A percentile compares a stretch with the other conserved stretches of the same genome.
phyloP scores from a whole-genome alignment of 768 basidiomycete genomes.

The Dioszegia aurantiaca region DNA sequence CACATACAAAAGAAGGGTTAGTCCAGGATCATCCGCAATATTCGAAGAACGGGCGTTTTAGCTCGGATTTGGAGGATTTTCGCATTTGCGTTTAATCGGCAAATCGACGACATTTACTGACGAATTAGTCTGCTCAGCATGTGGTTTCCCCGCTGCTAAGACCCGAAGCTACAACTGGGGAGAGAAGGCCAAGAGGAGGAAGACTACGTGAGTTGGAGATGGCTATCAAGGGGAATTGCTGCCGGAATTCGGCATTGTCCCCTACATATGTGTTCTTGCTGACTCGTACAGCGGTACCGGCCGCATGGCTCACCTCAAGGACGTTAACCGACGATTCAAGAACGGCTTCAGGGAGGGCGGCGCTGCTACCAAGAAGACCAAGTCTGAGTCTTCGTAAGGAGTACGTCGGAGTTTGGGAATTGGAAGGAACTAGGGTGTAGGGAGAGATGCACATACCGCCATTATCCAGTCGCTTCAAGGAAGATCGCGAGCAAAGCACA shows the following conservation, averaged over 20 bases:
- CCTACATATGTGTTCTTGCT: neutral
- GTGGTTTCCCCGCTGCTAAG: slow-evolving; percentile 95
- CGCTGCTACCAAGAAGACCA: slow-evolving; percentile 78
- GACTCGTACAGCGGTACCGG: slow-evolving; percentile 68
- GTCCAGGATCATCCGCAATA: too few species aligned
- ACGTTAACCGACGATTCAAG: slow-evolving; percentile 93
- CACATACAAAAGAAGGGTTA: slow-evolving; percentile 98
- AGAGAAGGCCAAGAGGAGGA: slow-evolving; percentile 98
- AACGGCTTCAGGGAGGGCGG: slow-evolving; percentile 97
- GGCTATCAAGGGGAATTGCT: neutral
- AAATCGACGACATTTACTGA: slow-evolving; percentile 1
- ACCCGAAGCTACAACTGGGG: slow-evolving; percentile 97
- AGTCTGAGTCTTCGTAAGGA: slow-evolving; percentile 51
- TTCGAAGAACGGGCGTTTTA: too few species aligned
- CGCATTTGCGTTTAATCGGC: neutral
- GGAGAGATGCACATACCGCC: slow-evolving; percentile 9
- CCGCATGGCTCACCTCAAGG: slow-evolving; percentile 88
- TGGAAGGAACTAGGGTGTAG: slow-evolving; percentile 19
- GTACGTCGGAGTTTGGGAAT: slow-evolving; percentile 33
- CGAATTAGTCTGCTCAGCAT: slow-evolving; percentile 78
- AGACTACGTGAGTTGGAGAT: slow-evolving; percentile 66
- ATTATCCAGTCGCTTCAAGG: too few species aligned
- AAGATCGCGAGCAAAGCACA: too few species aligned
- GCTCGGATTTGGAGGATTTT: too few species aligned
- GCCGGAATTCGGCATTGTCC: neutral